phyloP scores from a whole-genome alignment of 306 rosid genomes.

The Prunus armeniaca region DNA sequence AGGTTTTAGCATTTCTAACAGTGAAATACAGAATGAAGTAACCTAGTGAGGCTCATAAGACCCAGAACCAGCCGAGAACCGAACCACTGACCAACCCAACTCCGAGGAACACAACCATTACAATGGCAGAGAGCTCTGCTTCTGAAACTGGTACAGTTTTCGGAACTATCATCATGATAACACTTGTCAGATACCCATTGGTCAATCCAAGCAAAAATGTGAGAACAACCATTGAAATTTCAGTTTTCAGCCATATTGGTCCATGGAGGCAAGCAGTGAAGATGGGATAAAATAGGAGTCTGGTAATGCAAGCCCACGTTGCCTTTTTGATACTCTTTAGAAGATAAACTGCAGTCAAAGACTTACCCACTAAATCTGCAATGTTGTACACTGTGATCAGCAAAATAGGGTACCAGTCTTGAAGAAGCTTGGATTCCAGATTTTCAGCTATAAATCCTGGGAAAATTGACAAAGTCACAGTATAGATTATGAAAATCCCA shows the following conservation, averaged over 20 bases:
- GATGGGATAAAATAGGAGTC: conserved; percentile 79
- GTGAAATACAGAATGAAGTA: neutral
- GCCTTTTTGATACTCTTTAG: conserved; percentile 52
- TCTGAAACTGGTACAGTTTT: conserved; percentile 58
- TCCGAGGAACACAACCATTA: conserved; percentile 78
- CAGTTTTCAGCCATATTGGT: conserved; percentile 76
- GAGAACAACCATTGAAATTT: conserved; percentile 48
- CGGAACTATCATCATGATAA: conserved; percentile 71
- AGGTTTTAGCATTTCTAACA: neutral
- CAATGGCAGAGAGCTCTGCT: conserved; percentile 74
- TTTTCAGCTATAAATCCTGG: conserved; percentile 90
- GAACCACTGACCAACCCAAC: conserved; percentile 87
- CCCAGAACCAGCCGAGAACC: conserved; percentile 87
- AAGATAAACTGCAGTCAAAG: conserved; percentile 66
- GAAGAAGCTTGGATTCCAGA: conserved; percentile 55
- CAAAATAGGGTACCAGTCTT: conserved; percentile 91
- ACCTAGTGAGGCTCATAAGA: conserved; percentile 34
- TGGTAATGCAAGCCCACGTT: conserved; percentile 55
- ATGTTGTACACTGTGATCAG: conserved; percentile 68
- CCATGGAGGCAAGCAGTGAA: conserved; percentile 78
- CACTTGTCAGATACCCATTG: conserved; percentile 87
- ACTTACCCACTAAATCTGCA: conserved; percentile 78
- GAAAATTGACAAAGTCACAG: conserved; percentile 83
- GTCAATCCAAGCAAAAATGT: conserved; percentile 81
- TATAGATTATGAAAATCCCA: conserved; percentile 66